A percentile compares a stretch with the other conserved stretches of the same genome.
Evolutionary conservation across 352 stramenopile species (phyloP).

Genomic region (Globisporangium camurandrum): DNA sequence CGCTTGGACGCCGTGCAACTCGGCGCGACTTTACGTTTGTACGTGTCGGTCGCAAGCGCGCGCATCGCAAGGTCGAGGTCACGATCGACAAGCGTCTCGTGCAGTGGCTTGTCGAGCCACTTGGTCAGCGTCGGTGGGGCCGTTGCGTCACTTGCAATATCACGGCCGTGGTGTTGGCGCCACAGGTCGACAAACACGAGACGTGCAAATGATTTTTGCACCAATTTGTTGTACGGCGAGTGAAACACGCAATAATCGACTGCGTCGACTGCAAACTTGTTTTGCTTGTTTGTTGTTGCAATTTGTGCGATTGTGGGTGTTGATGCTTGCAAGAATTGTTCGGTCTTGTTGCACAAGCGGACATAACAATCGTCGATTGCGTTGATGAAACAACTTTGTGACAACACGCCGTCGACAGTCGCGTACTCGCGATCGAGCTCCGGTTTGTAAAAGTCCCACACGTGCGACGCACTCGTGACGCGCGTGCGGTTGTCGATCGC

Average conservation of each 20-base stretch:
- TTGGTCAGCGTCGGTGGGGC: constrained; percentile 28
- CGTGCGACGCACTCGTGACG: constrained; percentile 88
- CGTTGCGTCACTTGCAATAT: constrained; percentile 11
- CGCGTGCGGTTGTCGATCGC: constrained; percentile 84
- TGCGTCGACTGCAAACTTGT: constrained; percentile 45
- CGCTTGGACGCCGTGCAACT: constrained; percentile 82
- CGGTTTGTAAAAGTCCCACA: constrained; percentile 99
- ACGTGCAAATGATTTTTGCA: constrained; percentile 94
- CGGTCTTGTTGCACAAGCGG: constrained; percentile 85
- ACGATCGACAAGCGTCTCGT: constrained; percentile 90
- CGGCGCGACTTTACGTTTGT: constrained; percentile 71
- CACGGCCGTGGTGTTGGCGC: constrained; percentile 17
- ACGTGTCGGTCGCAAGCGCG: constrained; percentile 64
- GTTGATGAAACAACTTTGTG: constrained; percentile 93
- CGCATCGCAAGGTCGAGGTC: constrained; percentile 87
- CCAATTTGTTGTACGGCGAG: constrained; percentile 98
- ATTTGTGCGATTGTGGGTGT: too few relatives aligned
- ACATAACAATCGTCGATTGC: constrained; percentile 94
- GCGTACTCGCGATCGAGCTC: constrained; percentile 90
- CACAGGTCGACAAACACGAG: constrained; percentile 55
- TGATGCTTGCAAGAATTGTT: constrained; percentile 12
- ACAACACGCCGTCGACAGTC: constrained; percentile 91
- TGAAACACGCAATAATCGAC: constrained; percentile 96
- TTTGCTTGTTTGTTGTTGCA: too few relatives aligned
- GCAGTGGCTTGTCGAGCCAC: constrained; percentile 71